Conservation (phyloP, 2,329 filamentous ascomycete genomes). For the Chrysoporthe deuterocubensis region DNA sequence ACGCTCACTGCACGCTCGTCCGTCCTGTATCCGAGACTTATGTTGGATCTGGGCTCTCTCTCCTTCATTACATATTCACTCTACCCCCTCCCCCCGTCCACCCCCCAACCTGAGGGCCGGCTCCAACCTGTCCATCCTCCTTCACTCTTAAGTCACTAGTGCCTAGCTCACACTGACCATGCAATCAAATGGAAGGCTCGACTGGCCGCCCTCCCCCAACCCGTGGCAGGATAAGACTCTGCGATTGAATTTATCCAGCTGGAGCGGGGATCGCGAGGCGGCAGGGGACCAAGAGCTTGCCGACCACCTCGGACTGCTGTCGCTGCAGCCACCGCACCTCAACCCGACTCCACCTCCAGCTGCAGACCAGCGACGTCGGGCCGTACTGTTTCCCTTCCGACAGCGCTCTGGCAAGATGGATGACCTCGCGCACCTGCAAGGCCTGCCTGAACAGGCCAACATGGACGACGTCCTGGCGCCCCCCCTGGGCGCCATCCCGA, state of each 20-base stretch:
- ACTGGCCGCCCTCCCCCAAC: background rate
- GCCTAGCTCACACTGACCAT: background rate
- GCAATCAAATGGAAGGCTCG: background rate
- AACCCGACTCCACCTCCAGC: background rate
- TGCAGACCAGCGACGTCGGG: background rate
- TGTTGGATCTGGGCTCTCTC: background rate
- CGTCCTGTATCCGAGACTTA: no score
- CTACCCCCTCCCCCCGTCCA: background rate
- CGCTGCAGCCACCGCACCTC: background rate
- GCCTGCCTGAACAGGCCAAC: background rate
- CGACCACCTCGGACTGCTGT: background rate
- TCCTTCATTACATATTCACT: background rate
- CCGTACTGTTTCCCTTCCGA: background rate
- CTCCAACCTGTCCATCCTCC: background rate
- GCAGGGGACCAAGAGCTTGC: background rate
- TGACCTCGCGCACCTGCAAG: background rate
- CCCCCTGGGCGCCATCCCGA: background rate
- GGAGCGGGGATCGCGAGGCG: background rate
- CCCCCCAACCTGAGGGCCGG: background rate
- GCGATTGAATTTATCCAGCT: background rate
- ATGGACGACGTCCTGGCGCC: no score
- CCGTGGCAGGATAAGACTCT: background rate
- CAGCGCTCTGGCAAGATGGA: background rate
- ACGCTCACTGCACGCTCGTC: background rate
- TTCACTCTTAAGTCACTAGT: background rate